phyloP scores from a whole-genome alignment of 1,284 basidiomycete genomes.

The Pseudozyma hubeiensis region DNA sequence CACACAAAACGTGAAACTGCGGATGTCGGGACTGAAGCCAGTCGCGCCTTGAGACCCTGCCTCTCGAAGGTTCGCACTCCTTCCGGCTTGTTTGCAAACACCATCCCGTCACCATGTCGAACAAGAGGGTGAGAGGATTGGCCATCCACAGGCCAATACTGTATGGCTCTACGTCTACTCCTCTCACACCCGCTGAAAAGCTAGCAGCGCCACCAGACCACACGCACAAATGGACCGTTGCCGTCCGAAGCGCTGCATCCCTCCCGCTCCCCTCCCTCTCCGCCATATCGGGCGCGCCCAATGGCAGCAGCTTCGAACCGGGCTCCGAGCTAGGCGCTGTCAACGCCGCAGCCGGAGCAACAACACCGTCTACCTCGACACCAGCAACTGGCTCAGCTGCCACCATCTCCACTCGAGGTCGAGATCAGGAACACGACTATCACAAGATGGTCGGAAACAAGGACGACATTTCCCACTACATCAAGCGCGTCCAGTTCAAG shows the following conservation, averaged over 20 bases:
- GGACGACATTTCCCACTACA: conserved; percentile 67
- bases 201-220: conserved; percentile 77
- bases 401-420: conserved; percentile 57
- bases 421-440: conserved; percentile 62
- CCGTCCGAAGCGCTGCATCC: conserved; percentile 76
- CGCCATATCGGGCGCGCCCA: conserved; percentile 31
- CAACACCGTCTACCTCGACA: conserved; percentile 1
- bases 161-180: conserved; percentile 92
- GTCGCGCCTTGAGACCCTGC: conserved; percentile 27
- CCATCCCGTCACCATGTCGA: conserved; percentile 30
- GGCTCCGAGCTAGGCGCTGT: conserved; percentile 39
- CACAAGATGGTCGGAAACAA: conserved; percentile 67
- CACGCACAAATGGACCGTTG: conserved; percentile 97
- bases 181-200: conserved; percentile 82
- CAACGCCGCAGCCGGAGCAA: conserved; percentile 22
- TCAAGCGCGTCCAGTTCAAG: conserved; percentile 94
- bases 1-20: conserved; percentile 2
- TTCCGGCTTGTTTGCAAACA: background rate
- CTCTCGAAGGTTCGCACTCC: background rate
- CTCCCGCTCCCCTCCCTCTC: conserved; percentile 69
- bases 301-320: conserved; percentile 24
- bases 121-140: conserved; percentile 73
- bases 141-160: conserved; percentile 90
- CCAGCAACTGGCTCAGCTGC: conserved; percentile 16
- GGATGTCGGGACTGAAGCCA: conserved; percentile 22